These are phyloP conservation scores for Tardiomyces depauwii DNA, from an alignment of 1,139 yeast genomes.

Conservation along the genomic window DNA sequence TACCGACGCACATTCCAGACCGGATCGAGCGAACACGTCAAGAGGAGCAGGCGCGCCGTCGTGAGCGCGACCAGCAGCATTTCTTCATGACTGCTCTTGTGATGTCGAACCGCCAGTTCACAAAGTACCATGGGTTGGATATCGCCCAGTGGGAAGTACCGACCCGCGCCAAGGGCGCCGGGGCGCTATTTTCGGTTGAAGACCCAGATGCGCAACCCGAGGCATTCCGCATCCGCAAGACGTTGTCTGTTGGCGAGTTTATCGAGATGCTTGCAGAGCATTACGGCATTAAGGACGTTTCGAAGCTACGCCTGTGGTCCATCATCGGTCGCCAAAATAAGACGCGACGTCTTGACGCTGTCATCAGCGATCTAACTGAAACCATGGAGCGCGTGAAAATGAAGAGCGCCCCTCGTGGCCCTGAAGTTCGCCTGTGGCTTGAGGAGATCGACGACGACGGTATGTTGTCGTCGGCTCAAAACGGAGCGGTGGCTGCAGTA, in stretches of 20 bases:
- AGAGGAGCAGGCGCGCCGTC: constrained; percentile 44
- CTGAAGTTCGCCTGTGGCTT: constrained; percentile 16
- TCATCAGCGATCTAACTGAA: constrained; percentile 30
- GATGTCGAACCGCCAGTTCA: constrained; percentile 41
- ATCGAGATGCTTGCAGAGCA: too few relatives aligned
- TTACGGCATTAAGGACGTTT: too few relatives aligned
- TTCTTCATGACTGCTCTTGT: constrained; percentile 53
- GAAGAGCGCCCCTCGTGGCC: constrained; percentile 7
- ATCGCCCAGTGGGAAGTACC: constrained; percentile 32
- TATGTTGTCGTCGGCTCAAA: background rate
- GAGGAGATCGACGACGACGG: constrained; percentile 19
- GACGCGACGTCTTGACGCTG: constrained; percentile 55
- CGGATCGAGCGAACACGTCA: constrained; percentile 52
- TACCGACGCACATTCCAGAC: constrained; percentile 61
- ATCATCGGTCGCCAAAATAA: constrained; percentile 62
- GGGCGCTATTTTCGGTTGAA: constrained; percentile 21
- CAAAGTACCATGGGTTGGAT: constrained; percentile 64
- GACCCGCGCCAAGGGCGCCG: constrained; percentile 4
- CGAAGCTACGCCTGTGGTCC: constrained; percentile 46
- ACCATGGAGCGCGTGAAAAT: constrained; percentile 33
- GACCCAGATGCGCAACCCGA: constrained; percentile 20
- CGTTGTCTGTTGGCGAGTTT: background rate
- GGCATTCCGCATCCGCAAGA: constrained; percentile 16
- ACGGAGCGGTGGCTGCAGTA: background rate
- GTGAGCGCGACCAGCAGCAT: constrained; percentile 69